A percentile compares a stretch with the other conserved stretches of the same genome.
These are phyloP conservation scores for Dioscorea zingiberensis DNA, from an alignment of 106 monocot genomes.

Conservation along the genomic window DNA sequence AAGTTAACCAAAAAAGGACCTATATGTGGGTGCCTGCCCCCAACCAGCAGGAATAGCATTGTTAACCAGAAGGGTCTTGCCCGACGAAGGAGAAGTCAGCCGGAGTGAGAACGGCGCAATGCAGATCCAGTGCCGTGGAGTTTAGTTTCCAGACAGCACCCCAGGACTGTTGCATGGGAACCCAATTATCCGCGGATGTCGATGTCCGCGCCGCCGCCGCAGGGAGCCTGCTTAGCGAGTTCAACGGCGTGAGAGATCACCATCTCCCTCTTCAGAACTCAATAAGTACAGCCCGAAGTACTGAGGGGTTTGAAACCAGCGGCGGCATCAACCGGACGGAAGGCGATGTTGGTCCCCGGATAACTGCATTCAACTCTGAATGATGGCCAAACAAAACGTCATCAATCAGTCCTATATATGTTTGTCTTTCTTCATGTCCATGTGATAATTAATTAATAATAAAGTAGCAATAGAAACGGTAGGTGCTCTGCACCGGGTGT, in stretches of 20 bases:
- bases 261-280: constrained; percentile 66
- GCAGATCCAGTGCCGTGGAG: constrained; percentile 21
- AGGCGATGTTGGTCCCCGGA: constrained; percentile 32
- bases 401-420: constrained; percentile 4
- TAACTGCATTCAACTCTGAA: constrained; percentile 61
- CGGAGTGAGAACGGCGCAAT: constrained; percentile 53
- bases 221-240: neutral
- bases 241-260: constrained; percentile 52
- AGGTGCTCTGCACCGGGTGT: constrained; percentile 17
- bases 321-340: constrained; percentile 65
- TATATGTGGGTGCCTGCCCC: constrained; percentile 39
- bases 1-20: constrained; percentile 53
- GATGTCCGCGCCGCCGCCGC: too few relatives aligned
- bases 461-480: neutral
- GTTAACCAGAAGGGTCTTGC: constrained; percentile 29
- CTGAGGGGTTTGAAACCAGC: constrained; percentile 51
- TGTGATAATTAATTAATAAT: neutral
- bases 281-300: constrained; percentile 61
- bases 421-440: neutral
- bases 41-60: constrained; percentile 58
- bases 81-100: constrained; percentile 37
- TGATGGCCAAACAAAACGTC: too few relatives aligned
- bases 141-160: constrained; percentile 58
- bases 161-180: constrained; percentile 53
- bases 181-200: constrained; percentile 23